A percentile compares a stretch with the other conserved stretches of the same genome.
phyloP scores from a whole-genome alignment of 129 eudicot genomes.

The Pittosporum tobira region DNA sequence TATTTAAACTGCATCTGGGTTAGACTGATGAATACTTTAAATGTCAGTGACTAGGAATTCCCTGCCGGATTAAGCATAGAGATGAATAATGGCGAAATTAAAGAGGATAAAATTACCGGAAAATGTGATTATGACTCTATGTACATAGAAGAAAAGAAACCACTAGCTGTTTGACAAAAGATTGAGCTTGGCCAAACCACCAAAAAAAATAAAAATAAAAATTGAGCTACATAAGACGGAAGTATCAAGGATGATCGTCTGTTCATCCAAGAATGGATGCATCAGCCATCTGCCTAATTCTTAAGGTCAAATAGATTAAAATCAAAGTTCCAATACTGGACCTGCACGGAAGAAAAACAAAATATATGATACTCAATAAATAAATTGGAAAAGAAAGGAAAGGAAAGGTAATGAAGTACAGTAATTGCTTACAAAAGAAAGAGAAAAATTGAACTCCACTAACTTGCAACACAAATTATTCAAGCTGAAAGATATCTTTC shows the following conservation, averaged over 20 bases:
- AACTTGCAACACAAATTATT: too few species aligned
- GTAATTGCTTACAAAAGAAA: too few species aligned
- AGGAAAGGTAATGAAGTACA: too few species aligned
- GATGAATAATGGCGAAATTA: too few species aligned
- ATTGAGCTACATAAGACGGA: too few species aligned
- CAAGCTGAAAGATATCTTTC: too few species aligned
- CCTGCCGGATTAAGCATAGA: too few species aligned
- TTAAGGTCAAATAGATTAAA: constrained; percentile 60
- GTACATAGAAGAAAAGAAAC: background rate
- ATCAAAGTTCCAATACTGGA: constrained; percentile 82
- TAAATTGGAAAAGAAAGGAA: too few species aligned
- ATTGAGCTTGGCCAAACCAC: background rate
- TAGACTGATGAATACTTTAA: too few species aligned
- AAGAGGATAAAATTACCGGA: background rate
- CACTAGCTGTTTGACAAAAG: background rate
- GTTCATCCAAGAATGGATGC: constrained; percentile 27
- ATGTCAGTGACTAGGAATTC: too few species aligned
- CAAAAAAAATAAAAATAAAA: background rate
- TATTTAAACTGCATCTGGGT: constrained; percentile 3
- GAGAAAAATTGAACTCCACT: too few species aligned
- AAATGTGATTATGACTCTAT: background rate
- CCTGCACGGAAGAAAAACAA: constrained; percentile 48
- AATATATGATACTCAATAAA: too few species aligned
- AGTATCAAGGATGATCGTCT: constrained; percentile 8
- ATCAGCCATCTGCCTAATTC: constrained; percentile 54